Base-by-base conservation (phyloP, 2,329 filamentous ascomycete species). In the Monosporascus sp. region DNA sequence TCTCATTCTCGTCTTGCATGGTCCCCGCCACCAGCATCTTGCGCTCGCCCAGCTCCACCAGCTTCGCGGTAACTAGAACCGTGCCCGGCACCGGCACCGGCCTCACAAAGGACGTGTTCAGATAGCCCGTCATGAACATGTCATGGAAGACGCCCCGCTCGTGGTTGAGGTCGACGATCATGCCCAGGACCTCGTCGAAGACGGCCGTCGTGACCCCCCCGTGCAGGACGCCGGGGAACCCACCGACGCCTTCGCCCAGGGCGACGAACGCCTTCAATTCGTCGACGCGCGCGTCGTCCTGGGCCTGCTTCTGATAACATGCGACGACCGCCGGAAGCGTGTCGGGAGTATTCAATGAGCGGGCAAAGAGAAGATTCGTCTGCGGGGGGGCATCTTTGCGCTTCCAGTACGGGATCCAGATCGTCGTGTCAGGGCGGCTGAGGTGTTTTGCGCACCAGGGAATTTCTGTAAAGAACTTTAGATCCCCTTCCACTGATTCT, bases 381-480 rank as follows among this genome's bases (percentile, higher is more conserved):
- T 35, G 31, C 31, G 31, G 9, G 31, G 31, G 31, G 9, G 31
- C 11, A 35, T 35, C 31, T 35, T 35, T 35, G 31, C 31, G 31
- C 49, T 17, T 46, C 49, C 38, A 18, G 39, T 50, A n/a, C 20
- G 49, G 24, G 18, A 18, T 39, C 25, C 50, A 35, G 15, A 43
- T 14, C 14, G 38, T 9, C 17, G 44, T 11, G 22, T 43, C 50
- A 24, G 27, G 44, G 17, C n/a, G 14, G 7, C 43, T 17, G 11
- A 52, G 50, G 27, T 38, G 50, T 31, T 38, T 15, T n/a, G 50
- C 43, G 20, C 50, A 52, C 50, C 50, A 52, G 20, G 50, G 45
- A 11, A 48, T 39, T 20, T 20, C 50, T 7, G 36, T 37, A n/a
- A 38, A 52, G 7, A 35, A 35, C 31, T 35, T 14, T 14, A 35